Percentiles rank a stretch among this genome's conserved stretches.
phyloP scores from a whole-genome alignment of 1,284 basidiomycete genomes.

The Leccinum angustisporum region DNA sequence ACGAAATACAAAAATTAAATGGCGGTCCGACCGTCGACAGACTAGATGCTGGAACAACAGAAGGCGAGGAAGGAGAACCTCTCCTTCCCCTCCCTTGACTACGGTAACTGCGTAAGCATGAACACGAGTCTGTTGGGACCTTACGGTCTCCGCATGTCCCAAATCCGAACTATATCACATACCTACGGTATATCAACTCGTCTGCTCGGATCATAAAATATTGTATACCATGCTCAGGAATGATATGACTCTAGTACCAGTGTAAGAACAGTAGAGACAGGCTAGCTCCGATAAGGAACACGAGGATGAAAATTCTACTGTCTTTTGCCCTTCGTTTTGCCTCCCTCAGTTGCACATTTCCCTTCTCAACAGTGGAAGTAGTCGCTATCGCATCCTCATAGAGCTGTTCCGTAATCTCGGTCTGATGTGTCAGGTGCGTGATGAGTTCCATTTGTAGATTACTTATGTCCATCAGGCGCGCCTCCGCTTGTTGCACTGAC shows the following conservation, averaged over 20 bases:
- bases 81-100: constrained; percentile 39
- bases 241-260: constrained; percentile 52
- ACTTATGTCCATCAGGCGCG: constrained; percentile 86
- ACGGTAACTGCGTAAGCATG: not conserved
- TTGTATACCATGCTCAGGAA: constrained; percentile 4
- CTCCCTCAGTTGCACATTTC: constrained; percentile 83
- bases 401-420: constrained; percentile 86
- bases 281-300: constrained; percentile 87
- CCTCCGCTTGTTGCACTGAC: constrained; percentile 86
- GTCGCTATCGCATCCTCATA: constrained; percentile 88
- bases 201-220: constrained; percentile 5
- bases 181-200: constrained; percentile 1
- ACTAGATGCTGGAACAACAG: constrained; percentile 59
- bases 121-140: not conserved
- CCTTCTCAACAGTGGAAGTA: constrained; percentile 80
- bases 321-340: constrained; percentile 81
- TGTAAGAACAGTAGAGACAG: constrained; percentile 86
- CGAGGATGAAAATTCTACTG: constrained; percentile 77
- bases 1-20: constrained; percentile 57
- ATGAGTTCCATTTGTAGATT: constrained; percentile 87
- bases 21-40: constrained; percentile 53
- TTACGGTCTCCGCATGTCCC: not conserved
- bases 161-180: not conserved
- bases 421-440: constrained; percentile 81
- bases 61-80: constrained; percentile 64